phyloP scores from a whole-genome alignment of 495 filamentous ascomycete species.

The Daldinia grandis region DNA sequence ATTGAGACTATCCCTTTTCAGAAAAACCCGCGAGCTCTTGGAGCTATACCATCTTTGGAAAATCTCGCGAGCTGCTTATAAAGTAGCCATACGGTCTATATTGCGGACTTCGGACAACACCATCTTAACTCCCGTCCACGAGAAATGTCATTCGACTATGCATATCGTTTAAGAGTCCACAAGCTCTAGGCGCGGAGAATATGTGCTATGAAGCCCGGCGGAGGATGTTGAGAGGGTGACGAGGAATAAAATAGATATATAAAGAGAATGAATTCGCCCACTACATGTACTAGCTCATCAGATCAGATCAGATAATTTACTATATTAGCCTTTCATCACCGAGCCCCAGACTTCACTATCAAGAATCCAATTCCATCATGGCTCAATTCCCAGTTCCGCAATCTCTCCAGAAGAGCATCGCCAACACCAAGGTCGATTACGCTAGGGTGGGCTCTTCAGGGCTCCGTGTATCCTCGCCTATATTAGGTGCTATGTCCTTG shows the following conservation, averaged over 20 bases:
- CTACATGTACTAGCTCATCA: not conserved
- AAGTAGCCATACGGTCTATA: not conserved
- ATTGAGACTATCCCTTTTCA: conserved; percentile 6
- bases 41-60: conserved; percentile 15
- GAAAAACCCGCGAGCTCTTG: conserved; percentile 23
- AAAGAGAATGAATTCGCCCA: not conserved
- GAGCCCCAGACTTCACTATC: not conserved
- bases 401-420: conserved; percentile 35
- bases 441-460: conserved; percentile 52
- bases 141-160: not conserved
- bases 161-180: not conserved
- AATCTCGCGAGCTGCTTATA: conserved; percentile 26
- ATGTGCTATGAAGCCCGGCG: not conserved
- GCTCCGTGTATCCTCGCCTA: conserved; percentile 66
- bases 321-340: not conserved
- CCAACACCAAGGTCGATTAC: conserved; percentile 33
- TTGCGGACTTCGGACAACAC: not conserved
- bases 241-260: not conserved
- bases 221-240: not conserved
- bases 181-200: not conserved
- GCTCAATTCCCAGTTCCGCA: conserved; percentile 19
- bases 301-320: not conserved
- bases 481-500: conserved; percentile 68
- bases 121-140: not conserved
- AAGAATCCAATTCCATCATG: conserved; percentile 1